Conservation (phyloP, 2,329 filamentous ascomycete genomes). For the Colletotrichum spaethianum region DNA sequence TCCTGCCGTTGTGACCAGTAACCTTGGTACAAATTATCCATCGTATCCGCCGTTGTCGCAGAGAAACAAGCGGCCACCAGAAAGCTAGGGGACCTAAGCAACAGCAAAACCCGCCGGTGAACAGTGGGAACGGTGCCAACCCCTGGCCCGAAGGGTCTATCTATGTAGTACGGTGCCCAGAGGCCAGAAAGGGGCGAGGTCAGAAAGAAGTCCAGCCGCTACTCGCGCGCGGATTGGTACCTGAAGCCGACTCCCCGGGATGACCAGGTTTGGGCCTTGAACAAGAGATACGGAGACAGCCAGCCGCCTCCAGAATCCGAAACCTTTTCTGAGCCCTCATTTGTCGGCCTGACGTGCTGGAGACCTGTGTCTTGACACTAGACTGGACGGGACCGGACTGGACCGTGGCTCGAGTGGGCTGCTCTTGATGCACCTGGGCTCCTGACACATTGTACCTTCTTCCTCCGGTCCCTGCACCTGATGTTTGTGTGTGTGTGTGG, state of each 20-base stretch:
- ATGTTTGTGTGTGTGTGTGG: slow-evolving; percentile 19
- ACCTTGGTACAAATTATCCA: slow-evolving; percentile 2
- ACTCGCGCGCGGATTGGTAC: slow-evolving; percentile 8
- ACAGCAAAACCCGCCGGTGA: not conserved
- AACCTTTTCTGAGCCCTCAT: slow-evolving; percentile 32
- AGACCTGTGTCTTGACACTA: slow-evolving; percentile 26
- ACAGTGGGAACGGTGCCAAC: not conserved
- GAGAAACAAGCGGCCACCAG: slow-evolving; percentile 7
- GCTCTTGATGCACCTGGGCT: slow-evolving; percentile 12
- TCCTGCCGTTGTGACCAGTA: slow-evolving; percentile 8
- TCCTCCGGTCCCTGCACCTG: not conserved
- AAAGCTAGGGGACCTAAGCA: not conserved
- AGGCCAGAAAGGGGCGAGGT: not conserved
- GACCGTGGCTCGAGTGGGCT: slow-evolving; percentile 32
- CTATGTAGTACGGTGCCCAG: not conserved
- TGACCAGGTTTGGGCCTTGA: slow-evolving; percentile 20
- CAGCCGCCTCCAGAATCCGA: slow-evolving; percentile 32
- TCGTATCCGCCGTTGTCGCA: slow-evolving; percentile 23
- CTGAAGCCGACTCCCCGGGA: not conserved
- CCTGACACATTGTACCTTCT: slow-evolving; percentile 1
- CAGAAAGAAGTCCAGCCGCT: not conserved
- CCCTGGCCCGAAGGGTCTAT: not conserved
- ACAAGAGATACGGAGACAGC: slow-evolving; percentile 17
- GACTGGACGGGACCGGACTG: slow-evolving; percentile 36
- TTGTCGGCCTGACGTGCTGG: slow-evolving; percentile 24